Conservation (phyloP, 176 grass and related monocot genomes). For the Phoenix dactylifera region DNA sequence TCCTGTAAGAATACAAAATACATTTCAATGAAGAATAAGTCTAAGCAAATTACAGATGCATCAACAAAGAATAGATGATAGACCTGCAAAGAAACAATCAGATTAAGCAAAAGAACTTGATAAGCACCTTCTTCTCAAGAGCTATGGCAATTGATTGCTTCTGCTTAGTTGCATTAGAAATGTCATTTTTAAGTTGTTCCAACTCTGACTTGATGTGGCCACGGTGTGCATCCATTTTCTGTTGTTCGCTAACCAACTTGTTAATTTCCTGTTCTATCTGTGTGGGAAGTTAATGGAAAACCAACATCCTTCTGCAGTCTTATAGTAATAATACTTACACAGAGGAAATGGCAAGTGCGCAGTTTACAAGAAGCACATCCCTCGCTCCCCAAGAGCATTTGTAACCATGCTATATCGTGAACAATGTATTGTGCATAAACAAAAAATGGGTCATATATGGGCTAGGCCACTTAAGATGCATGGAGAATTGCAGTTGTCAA, state of each 20-base stretch:
- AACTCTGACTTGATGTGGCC: conserved; percentile 70
- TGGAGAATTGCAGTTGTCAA: too few relatives aligned
- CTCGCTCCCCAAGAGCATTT: too few relatives aligned
- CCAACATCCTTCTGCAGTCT: conserved; percentile 15
- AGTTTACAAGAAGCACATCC: too few relatives aligned
- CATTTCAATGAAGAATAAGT: neutral
- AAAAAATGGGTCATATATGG: too few relatives aligned
- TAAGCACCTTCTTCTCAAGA: conserved; percentile 83
- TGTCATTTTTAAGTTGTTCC: conserved; percentile 70
- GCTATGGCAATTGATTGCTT: conserved; percentile 57
- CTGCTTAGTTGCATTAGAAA: conserved; percentile 58
- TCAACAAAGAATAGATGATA: conserved; percentile 4
- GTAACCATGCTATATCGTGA: too few relatives aligned
- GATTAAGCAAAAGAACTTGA: neutral
- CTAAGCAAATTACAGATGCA: conserved; percentile 1
- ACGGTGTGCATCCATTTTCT: conserved; percentile 90
- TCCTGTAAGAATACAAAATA: conserved; percentile 37
- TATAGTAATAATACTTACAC: conserved; percentile 1
- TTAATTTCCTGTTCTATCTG: conserved; percentile 96
- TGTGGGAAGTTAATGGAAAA: conserved; percentile 69
- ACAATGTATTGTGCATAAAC: too few relatives aligned
- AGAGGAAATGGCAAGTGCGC: too few relatives aligned
- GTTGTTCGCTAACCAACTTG: conserved; percentile 76
- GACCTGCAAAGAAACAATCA: conserved; percentile 2
- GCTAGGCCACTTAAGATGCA: too few relatives aligned